Percentiles rank a stretch among this genome's conserved stretches.
Evolutionary conservation across 106 monocot genomes (phyloP).

Genomic region (Acanthochlamys bracteata): DNA sequence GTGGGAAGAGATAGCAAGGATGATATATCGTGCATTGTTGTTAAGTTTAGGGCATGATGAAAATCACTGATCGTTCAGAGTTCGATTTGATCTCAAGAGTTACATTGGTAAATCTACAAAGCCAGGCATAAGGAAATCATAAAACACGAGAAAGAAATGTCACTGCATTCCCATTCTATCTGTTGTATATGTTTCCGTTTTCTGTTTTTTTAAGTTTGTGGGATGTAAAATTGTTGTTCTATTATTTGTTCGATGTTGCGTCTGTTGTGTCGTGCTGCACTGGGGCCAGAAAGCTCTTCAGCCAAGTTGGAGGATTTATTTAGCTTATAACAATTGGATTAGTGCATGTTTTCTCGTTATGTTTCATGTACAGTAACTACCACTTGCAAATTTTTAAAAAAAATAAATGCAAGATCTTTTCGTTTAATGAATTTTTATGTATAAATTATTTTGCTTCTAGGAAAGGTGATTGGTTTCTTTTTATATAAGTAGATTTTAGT

Average conservation of each 20-base stretch:
- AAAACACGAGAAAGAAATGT: no score
- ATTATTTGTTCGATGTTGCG: neutral
- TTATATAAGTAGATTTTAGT: no score
- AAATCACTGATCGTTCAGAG: neutral
- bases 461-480: no score
- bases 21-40: conserved; percentile 35
- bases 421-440: no score
- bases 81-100: no score
- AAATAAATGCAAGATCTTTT: no score
- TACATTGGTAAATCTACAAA: no score
- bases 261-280: neutral
- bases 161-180: neutral
- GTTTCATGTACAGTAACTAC: no score
- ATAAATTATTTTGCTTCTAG: no score
- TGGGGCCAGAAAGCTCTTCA: neutral
- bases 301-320: neutral
- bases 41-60: conserved; percentile 17
- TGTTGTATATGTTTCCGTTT: neutral
- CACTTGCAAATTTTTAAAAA: no score
- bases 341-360: neutral
- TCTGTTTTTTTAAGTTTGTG: neutral
- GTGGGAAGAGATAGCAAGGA: conserved; percentile 26
- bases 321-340: neutral
- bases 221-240: neutral
- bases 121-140: neutral